A percentile compares a stretch with the other conserved stretches of the same genome.
phyloP scores from a whole-genome alignment of 768 basidiomycete genomes.

The Lepiota venenata region DNA sequence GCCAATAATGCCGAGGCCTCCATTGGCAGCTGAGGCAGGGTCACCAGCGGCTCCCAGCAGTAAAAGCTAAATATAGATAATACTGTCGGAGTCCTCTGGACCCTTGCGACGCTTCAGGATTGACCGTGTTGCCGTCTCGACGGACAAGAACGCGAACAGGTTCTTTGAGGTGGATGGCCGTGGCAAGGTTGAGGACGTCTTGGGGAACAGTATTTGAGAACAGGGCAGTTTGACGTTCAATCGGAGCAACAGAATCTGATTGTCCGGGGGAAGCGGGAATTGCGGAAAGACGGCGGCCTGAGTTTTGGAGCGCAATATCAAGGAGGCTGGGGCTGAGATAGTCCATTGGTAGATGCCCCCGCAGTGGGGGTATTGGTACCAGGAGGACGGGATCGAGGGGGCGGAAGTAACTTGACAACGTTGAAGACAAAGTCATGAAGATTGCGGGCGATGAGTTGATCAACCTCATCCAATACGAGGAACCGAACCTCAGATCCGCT shows the following conservation, averaged over 20 bases:
- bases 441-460: constrained; percentile 96
- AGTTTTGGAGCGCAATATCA: constrained; percentile 26
- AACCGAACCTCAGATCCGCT: constrained; percentile 84
- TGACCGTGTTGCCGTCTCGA: constrained; percentile 79
- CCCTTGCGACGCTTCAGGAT: constrained; percentile 60
- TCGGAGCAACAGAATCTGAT: constrained; percentile 26
- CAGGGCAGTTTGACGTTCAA: constrained; percentile 89
- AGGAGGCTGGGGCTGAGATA: constrained; percentile 27
- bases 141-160: constrained; percentile 98
- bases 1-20: constrained; percentile 87
- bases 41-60: constrained; percentile 77
- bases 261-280: constrained; percentile 48
- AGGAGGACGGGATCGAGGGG: constrained; percentile 70
- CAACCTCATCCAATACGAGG: constrained; percentile 95
- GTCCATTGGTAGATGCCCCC: constrained; percentile 20
- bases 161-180: constrained; percentile 90
- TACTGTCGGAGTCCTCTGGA: constrained; percentile 90
- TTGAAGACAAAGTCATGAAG: constrained; percentile 93
- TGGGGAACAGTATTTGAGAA: constrained; percentile 98
- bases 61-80: constrained; percentile 95
- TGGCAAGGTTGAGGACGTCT: constrained; percentile 94
- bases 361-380: constrained; percentile 38
- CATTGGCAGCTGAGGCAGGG: constrained; percentile 35
- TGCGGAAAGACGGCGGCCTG: constrained; percentile 58
- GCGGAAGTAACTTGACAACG: constrained; percentile 90